Conservation (phyloP, 805 yeast species). For the Pichia phayaonensis region DNA sequence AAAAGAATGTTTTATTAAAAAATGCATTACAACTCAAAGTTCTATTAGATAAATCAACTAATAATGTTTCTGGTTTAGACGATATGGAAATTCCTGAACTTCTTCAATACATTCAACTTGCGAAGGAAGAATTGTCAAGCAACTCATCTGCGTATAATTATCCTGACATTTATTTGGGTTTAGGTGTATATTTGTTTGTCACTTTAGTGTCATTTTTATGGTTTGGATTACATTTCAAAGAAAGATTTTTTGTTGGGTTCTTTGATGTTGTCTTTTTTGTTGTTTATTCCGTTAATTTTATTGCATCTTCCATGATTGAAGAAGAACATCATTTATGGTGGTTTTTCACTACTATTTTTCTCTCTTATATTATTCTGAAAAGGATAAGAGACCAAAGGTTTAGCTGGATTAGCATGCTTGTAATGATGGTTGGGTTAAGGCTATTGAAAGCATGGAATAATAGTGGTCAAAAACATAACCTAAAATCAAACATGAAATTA, state of each 20-base stretch:
- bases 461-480: conserved; percentile 74
- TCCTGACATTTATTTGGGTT: conserved; percentile 37
- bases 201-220: conserved; percentile 24
- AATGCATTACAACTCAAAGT: conserved; percentile 52
- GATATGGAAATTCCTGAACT: conserved; percentile 13
- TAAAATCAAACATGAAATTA: conserved; percentile 41
- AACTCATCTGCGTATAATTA: conserved; percentile 72
- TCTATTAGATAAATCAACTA: conserved; percentile 36
- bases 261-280: conserved; percentile 25
- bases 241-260: conserved; percentile 11
- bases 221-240: conserved; percentile 17
- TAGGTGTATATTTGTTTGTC: conserved; percentile 27
- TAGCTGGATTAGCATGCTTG: conserved; percentile 11
- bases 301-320: conserved; percentile 87
- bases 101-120: conserved; percentile 30
- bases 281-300: conserved; percentile 46
- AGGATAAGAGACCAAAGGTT: conserved; percentile 8
- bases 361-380: conserved; percentile 12
- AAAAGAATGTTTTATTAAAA: conserved; percentile 35
- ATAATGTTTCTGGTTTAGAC: conserved; percentile 13
- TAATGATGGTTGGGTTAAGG: conserved; percentile 37
- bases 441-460: conserved; percentile 76
- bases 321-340: conserved; percentile 98
- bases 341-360: conserved; percentile 47
- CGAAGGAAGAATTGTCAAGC: conserved; percentile 46